These are phyloP conservation scores for Trichosanthes truncata DNA, from an alignment of 306 rosid species.

Conservation along the genomic window DNA sequence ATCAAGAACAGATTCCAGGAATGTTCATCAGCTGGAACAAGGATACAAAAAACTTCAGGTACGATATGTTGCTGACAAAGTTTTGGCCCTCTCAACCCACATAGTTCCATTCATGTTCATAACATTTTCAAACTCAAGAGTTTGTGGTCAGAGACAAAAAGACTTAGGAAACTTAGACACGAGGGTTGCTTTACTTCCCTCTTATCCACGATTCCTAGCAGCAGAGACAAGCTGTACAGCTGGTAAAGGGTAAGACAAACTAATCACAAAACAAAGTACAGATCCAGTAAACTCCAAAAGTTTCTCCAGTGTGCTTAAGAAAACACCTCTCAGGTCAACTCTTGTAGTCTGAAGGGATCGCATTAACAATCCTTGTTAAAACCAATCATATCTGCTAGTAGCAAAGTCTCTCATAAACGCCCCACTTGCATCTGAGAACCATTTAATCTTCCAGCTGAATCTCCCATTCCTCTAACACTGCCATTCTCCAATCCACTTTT, in stretches of 20 bases:
- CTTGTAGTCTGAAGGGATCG: slow-evolving; percentile 4
- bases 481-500: slow-evolving; percentile 88
- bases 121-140: not conserved
- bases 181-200: not conserved
- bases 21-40: slow-evolving; percentile 12
- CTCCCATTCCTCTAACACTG: slow-evolving; percentile 57
- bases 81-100: not conserved
- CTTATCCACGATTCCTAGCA: not conserved
- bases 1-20: not conserved
- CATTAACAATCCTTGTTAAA: not conserved
- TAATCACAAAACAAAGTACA: slow-evolving; percentile 5
- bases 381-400: not conserved
- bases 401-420: slow-evolving; percentile 22
- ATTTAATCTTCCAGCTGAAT: slow-evolving; percentile 36
- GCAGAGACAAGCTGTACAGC: slow-evolving; percentile 1
- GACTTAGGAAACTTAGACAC: not conserved
- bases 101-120: not conserved
- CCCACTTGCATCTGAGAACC: slow-evolving; percentile 38
- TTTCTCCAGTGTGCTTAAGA: not conserved
- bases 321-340: not conserved
- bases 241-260: not conserved
- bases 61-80: not conserved
- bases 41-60: not conserved
- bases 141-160: not conserved
- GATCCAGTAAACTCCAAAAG: not conserved